Evolutionary conservation across 2,329 filamentous ascomycete species (phyloP).

Genomic region (Beauveria asiatica): DNA sequence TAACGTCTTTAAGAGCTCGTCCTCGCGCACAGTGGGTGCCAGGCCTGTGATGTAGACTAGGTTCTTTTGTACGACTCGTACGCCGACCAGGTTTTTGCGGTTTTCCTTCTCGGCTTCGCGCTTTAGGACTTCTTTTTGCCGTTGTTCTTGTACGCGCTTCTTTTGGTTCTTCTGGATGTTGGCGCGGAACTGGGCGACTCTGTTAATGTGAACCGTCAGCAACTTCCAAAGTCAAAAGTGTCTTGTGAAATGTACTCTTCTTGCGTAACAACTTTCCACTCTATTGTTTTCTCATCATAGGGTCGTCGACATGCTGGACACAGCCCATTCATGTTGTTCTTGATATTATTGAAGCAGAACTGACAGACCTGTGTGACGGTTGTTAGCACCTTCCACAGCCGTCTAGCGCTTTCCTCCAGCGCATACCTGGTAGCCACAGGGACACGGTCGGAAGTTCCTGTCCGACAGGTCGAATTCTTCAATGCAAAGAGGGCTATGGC

Average conservation of each 20-base stretch:
- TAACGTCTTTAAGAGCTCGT: slow-evolving; percentile 82
- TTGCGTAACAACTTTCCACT: slow-evolving; percentile 88
- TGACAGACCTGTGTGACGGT: slow-evolving; percentile 75
- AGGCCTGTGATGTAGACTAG: slow-evolving; percentile 95
- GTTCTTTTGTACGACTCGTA: slow-evolving; percentile 96
- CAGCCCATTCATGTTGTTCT: slow-evolving; percentile 92
- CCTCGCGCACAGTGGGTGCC: slow-evolving; percentile 83
- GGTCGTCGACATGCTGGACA: slow-evolving; percentile 95
- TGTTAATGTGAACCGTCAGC: slow-evolving; percentile 22
- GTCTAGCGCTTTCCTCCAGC: neutral
- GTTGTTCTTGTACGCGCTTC: slow-evolving; percentile 71
- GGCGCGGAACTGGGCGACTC: slow-evolving; percentile 65
- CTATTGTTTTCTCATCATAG: slow-evolving; percentile 94
- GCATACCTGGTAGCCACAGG: slow-evolving; percentile 91
- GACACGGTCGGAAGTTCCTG: slow-evolving; percentile 93
- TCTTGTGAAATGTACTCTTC: slow-evolving; percentile 66
- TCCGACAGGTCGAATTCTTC: slow-evolving; percentile 98
- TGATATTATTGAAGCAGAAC: slow-evolving; percentile 99
- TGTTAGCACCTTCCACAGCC: slow-evolving; percentile 9
- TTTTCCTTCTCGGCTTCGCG: slow-evolving; percentile 93
- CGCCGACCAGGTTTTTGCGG: slow-evolving; percentile 89
- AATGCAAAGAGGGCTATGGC: slow-evolving; percentile 83
- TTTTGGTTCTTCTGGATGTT: slow-evolving; percentile 87
- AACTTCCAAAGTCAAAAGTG: neutral
- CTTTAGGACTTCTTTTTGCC: slow-evolving; percentile 92